Base-by-base conservation (phyloP, 1,284 basidiomycete species). In the Trametes polyzona region DNA sequence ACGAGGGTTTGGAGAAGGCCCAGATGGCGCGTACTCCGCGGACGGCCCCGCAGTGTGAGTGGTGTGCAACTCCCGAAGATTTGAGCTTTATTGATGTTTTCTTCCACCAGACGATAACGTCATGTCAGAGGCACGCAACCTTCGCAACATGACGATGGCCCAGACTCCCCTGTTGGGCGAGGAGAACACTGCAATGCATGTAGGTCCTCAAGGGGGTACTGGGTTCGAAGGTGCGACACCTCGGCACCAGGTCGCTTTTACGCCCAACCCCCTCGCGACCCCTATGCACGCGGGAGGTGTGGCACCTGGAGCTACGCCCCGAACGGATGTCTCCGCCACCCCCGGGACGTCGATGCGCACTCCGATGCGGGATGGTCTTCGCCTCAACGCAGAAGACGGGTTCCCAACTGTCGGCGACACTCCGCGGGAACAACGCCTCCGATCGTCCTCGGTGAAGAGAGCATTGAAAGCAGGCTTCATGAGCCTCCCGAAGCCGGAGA, bases 111-210 rank as follows among this genome's bases (percentile, higher is more conserved):
- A 93, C 77, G 95, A 98, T 72, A 95, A 88, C 67, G 84, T 99
- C 47, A 84, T 99, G 83, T 84, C 90, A 55, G 96, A 99, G 73
- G 97, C 96, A 9, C 86, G 95, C 33, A 98, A 98, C 74, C 76
- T 99, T 29, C 90, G 95, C 21, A 95, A 95, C 66, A 93, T 98
- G 90, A 89, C 88, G 5, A 87, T 88, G 47, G 83, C 86, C 8
- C 96, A 99, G 75, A 99, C 97, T 0, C 97, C 97, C 16, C 78
- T 99, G 3, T 83, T 99, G 7, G 97, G 97, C 11, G 95, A 98
- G 54, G 96, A 97, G 74, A 99, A 99, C 72, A 96, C 94, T 0
- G 95, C 95, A 2, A 71, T 98, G 59, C 95, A 94, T 69, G 76
- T 79, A n/a, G 79, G 80, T 9, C 76, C 83, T 14, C 81, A 79